These are phyloP conservation scores for Zygoascus meyerae DNA, from an alignment of 1,139 yeast genomes.

Conservation along the genomic window DNA sequence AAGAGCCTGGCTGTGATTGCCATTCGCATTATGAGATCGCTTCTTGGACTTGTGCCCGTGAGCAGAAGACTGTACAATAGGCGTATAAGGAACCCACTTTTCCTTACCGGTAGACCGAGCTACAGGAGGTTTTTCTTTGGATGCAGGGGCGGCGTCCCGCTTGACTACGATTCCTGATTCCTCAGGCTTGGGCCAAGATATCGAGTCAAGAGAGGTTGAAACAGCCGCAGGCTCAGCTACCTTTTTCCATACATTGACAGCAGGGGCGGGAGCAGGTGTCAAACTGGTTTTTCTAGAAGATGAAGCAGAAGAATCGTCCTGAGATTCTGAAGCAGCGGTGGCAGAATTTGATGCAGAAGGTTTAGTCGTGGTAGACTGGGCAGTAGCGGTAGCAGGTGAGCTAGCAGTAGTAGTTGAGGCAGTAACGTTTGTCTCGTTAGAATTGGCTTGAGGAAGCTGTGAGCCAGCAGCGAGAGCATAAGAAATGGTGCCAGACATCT, in stretches of 20 bases:
- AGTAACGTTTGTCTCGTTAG: slow-evolving; percentile 3
- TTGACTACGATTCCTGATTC: slow-evolving; percentile 17
- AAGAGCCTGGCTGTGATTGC: slow-evolving; percentile 16
- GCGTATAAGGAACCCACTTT: slow-evolving; percentile 87
- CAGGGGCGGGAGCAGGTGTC: slow-evolving; percentile 42
- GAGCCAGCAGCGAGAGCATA: slow-evolving; percentile 31
- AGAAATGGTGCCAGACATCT: slow-evolving; percentile 28
- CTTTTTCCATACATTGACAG: slow-evolving; percentile 37
- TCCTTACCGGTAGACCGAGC: slow-evolving; percentile 48
- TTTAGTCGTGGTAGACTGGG: slow-evolving; percentile 13
- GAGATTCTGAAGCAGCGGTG: slow-evolving; percentile 14
- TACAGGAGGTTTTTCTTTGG: slow-evolving; percentile 27
- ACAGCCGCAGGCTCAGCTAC: slow-evolving; percentile 13
- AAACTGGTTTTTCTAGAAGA: slow-evolving; percentile 24
- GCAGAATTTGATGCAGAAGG: slow-evolving; percentile 20
- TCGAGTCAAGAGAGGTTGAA: slow-evolving; percentile 35
- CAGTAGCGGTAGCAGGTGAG: slow-evolving; percentile 3
- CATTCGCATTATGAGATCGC: slow-evolving; percentile 9
- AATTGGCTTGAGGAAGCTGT: not conserved
- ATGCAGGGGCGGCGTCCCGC: slow-evolving; percentile 33
- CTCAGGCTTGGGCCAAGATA: slow-evolving; percentile 56
- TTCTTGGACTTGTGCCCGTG: slow-evolving; percentile 17
- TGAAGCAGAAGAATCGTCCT: slow-evolving; percentile 15
- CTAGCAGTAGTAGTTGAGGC: slow-evolving; percentile 2
- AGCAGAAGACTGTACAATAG: slow-evolving; percentile 37